phyloP scores from a whole-genome alignment of 371 early-diverging fungal genomes.

The Synchytrium microbalum region DNA sequence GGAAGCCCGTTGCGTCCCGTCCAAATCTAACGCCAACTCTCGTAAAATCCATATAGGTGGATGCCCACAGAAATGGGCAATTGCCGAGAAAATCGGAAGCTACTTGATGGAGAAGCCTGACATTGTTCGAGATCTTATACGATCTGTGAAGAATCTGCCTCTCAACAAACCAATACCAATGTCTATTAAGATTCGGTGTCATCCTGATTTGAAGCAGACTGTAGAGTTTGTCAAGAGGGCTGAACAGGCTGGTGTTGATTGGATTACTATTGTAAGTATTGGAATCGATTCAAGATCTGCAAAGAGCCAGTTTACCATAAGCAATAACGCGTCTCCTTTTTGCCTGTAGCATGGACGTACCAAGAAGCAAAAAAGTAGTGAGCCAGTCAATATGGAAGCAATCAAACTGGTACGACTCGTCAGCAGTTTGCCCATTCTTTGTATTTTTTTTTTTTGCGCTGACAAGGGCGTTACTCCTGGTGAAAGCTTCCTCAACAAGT shows the following conservation, averaged over 20 bases:
- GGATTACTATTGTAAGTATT: constrained; percentile 91
- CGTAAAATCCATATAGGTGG: constrained; percentile 98
- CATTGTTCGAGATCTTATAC: constrained; percentile 20
- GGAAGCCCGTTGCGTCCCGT: too few relatives aligned
- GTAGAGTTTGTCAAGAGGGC: constrained; percentile 95
- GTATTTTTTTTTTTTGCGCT: too few relatives aligned
- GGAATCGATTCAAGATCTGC: too few relatives aligned
- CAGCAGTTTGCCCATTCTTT: too few relatives aligned
- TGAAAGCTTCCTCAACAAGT: constrained; percentile 76
- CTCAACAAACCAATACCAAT: constrained; percentile 22
- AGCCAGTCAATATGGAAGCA: constrained; percentile 29
- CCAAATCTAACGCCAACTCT: too few relatives aligned
- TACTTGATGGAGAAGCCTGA: constrained; percentile 87
- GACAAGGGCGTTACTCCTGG: too few relatives aligned
- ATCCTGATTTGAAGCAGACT: constrained; percentile 76
- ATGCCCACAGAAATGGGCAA: constrained; percentile 96
- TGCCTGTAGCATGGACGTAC: constrained; percentile 95
- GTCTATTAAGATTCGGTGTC: constrained; percentile 34
- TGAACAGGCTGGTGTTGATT: constrained; percentile 78
- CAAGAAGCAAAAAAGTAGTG: constrained; percentile 81
- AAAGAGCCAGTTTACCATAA: too few relatives aligned
- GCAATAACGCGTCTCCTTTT: too few relatives aligned
- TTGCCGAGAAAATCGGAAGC: constrained; percentile 92
- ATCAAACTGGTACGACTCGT: constrained; percentile 30
- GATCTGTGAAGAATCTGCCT: neutral